phyloP scores from a whole-genome alignment of 129 eudicot species.

The Centella asiatica region DNA sequence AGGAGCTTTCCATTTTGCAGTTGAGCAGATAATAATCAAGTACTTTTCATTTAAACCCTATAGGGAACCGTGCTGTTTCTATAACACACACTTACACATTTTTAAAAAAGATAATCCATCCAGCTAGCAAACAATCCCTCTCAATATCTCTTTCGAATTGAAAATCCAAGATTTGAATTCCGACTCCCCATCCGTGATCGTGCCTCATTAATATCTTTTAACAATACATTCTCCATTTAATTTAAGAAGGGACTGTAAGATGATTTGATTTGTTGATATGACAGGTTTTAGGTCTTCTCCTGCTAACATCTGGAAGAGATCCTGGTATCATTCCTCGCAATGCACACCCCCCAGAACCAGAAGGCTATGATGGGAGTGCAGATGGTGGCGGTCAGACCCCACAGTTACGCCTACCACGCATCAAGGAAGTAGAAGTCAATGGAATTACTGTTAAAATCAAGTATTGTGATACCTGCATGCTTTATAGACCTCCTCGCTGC shows the following conservation, averaged over 20 bases:
- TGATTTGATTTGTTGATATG: constrained; percentile 11
- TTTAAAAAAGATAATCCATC: no score
- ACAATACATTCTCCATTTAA: no score
- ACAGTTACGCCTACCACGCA: constrained; percentile 78
- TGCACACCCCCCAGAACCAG: constrained; percentile 99
- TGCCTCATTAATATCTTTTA: no score
- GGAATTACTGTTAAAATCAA: constrained; percentile 85
- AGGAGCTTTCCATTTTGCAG: no score
- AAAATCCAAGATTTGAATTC: no score
- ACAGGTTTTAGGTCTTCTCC: constrained; percentile 84
- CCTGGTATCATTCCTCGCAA: constrained; percentile 99
- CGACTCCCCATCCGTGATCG: no score
- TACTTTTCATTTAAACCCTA: no score
- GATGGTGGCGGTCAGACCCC: constrained; percentile 92
- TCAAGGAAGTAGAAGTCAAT: constrained; percentile 95
- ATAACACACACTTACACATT: no score
- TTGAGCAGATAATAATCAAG: no score
- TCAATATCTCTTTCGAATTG: no score
- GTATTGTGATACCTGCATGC: constrained; percentile 99
- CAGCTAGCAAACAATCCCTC: no score
- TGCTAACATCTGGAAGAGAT: constrained; percentile 95
- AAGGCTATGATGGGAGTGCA: constrained; percentile 60
- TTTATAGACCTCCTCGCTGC: constrained; percentile 98
- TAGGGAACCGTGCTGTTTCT: no score
- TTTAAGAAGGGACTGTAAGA: background rate